Evolutionary conservation across 2,329 filamentous ascomycete genomes (phyloP).

Genomic region (Rutstroemia sp.): DNA sequence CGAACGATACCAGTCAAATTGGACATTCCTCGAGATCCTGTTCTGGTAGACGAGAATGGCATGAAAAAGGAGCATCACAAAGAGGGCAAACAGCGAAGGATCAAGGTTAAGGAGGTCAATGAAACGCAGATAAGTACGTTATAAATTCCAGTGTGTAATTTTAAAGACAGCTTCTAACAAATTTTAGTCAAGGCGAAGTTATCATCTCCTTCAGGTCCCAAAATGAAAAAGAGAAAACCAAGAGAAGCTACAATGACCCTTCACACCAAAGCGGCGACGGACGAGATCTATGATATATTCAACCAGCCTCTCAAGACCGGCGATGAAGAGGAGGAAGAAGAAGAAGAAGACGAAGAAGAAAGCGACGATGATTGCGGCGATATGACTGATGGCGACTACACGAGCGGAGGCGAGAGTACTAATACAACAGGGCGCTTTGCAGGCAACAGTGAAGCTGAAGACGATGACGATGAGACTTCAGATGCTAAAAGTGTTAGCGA

Average conservation of each 20-base stretch:
- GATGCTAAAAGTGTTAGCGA: slow-evolving; percentile 63
- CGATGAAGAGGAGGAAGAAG: slow-evolving; percentile 26
- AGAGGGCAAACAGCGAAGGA: slow-evolving; percentile 52
- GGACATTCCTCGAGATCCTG: slow-evolving; percentile 30
- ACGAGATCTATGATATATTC: slow-evolving; percentile 97
- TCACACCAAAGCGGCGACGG: slow-evolving; percentile 88
- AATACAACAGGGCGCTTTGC: slow-evolving; percentile 62
- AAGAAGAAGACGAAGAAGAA: slow-evolving; percentile 34
- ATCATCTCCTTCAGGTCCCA: slow-evolving; percentile 80
- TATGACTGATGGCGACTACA: slow-evolving; percentile 65
- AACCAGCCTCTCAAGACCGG: slow-evolving; percentile 64
- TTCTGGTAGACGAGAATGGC: slow-evolving; percentile 48
- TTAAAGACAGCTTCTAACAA: slow-evolving; percentile 25
- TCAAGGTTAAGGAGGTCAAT: slow-evolving; percentile 78
- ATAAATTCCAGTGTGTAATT: not conserved
- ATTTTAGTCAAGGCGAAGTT: slow-evolving; percentile 79
- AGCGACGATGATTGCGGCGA: slow-evolving; percentile 57
- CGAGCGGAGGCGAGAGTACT: slow-evolving; percentile 78
- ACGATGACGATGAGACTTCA: slow-evolving; percentile 46
- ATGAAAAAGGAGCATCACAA: slow-evolving; percentile 38
- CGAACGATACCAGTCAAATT: not conserved
- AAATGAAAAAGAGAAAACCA: slow-evolving; percentile 62
- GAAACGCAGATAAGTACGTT: slow-evolving; percentile 85
- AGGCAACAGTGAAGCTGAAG: slow-evolving; percentile 56
- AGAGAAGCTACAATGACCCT: slow-evolving; percentile 96